Evolutionary conservation across 345 rosid species (phyloP), one percentile per base, ranked within the genome.

Genomic region (Citrus reticulata): DNA sequence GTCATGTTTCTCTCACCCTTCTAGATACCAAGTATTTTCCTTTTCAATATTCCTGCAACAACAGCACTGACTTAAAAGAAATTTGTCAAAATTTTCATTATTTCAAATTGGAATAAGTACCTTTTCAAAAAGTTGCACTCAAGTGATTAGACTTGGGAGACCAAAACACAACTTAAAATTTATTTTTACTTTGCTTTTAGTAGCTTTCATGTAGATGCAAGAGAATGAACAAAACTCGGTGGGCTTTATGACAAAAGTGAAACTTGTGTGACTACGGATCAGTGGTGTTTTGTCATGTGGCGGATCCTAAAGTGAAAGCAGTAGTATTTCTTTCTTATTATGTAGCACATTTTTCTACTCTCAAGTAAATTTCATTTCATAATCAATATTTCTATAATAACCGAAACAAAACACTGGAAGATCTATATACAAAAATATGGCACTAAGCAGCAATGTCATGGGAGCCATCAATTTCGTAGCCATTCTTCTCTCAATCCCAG

Each of bases 391-490:
- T 73, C 51, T 46, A 46, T 46, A 70, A 11, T 30, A 22, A 5
- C 51, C 5, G 29, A 13, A 49, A 32, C 49, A 35, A 34, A 30
- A 63, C 77, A 69, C 63, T 16, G 70, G 63, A 32, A 32, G 5
- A 51, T 25, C 42, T 2, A 30, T 29, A 39, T 2, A 42, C 51
- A 55, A 62, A 39, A 80, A 73, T 4, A 96, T 96, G 99, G 93
- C 95, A 34, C 78, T 92, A 22, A 93, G 97, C 92, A 91, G 83
- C 79, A 92, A 95, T 74, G 90, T 93, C 46, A 90, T 93, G 5
- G 98, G 98, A 25, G 92, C 93, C 58, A 93, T 94, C 69, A 96
- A 94, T 93, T 91, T 96, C 80, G 87, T 91, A 16, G 89, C 98
- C 39, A 85, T 92, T 85, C 93, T 96, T 40, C 95, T 96, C 25